Percentiles rank a stretch among this genome's conserved stretches.
phyloP scores from a whole-genome alignment of 768 basidiomycete genomes.

The Hericium rajendrae region DNA sequence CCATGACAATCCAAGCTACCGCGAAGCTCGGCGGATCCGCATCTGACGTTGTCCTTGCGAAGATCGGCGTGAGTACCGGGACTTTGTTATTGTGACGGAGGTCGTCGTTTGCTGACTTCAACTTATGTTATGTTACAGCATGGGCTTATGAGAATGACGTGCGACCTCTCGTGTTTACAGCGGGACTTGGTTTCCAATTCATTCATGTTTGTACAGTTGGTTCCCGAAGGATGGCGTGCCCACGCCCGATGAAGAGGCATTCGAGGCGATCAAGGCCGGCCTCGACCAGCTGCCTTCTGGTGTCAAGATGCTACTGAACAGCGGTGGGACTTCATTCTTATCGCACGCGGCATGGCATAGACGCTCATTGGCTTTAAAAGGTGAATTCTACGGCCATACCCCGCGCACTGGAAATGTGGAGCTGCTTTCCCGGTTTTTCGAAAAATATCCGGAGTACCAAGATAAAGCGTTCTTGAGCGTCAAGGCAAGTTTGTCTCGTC shows the following conservation, averaged over 20 bases:
- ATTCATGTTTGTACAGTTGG: slow-evolving; percentile 30
- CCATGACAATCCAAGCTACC: background rate
- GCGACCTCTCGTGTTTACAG: slow-evolving; percentile 9
- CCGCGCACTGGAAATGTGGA: slow-evolving; percentile 33
- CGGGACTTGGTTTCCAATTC: background rate
- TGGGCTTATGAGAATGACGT: slow-evolving; percentile 54
- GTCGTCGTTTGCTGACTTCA: background rate
- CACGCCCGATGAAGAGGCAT: slow-evolving; percentile 47
- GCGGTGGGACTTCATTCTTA: slow-evolving; percentile 24
- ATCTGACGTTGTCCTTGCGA: slow-evolving; percentile 26
- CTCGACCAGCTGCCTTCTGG: slow-evolving; percentile 33
- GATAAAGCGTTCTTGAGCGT: slow-evolving; percentile 39
- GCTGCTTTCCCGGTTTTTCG: slow-evolving; percentile 41
- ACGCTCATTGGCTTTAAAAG: slow-evolving; percentile 15
- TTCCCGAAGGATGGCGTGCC: slow-evolving; percentile 9
- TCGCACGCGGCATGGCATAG: background rate
- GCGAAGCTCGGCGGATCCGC: slow-evolving; percentile 4
- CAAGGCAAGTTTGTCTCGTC: slow-evolving; percentile 25
- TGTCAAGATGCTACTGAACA: slow-evolving; percentile 41
- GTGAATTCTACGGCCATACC: slow-evolving; percentile 48
- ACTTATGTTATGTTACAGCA: slow-evolving; percentile 19
- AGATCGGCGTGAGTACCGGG: slow-evolving; percentile 27
- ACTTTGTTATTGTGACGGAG: background rate
- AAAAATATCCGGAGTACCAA: slow-evolving; percentile 32
- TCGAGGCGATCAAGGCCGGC: slow-evolving; percentile 50